These are phyloP conservation scores for Gnaphalium uliginosum DNA, from an alignment of 129 eudicot genomes.

Conservation along the genomic window DNA sequence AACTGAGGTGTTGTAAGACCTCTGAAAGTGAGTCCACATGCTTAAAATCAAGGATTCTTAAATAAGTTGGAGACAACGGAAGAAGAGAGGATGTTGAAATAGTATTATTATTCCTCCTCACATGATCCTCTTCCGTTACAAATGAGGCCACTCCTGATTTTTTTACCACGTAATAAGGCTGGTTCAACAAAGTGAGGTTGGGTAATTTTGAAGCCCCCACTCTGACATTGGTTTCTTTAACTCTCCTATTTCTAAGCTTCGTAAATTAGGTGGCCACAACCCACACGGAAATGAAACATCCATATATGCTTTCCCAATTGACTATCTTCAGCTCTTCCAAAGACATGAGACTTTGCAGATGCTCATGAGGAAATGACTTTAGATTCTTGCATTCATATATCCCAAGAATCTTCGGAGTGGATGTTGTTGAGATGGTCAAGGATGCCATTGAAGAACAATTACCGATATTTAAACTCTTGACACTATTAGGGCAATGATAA, in stretches of 20 bases:
- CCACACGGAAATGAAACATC: neutral
- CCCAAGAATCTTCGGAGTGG: neutral
- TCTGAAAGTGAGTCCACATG: neutral
- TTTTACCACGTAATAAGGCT: neutral
- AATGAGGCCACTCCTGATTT: neutral
- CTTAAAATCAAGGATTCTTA: neutral
- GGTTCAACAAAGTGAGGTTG: neutral
- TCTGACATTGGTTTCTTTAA: neutral
- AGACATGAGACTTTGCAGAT: neutral
- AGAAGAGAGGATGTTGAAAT: neutral
- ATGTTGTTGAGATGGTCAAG: neutral
- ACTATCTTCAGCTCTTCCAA: neutral
- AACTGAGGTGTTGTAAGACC: neutral
- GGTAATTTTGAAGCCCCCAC: conserved; percentile 1
- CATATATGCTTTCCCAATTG: neutral
- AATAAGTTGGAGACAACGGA: neutral
- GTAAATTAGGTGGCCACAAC: neutral
- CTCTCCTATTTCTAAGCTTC: neutral
- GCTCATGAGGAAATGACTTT: neutral
- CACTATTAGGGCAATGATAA: neutral
- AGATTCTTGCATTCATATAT: neutral
- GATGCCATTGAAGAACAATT: neutral
- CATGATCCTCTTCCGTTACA: neutral
- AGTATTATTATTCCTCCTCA: neutral
- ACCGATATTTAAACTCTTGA: neutral